These are phyloP conservation scores for Lactarius sanguifluus DNA, from an alignment of 768 basidiomycete genomes.

Conservation along the genomic window DNA sequence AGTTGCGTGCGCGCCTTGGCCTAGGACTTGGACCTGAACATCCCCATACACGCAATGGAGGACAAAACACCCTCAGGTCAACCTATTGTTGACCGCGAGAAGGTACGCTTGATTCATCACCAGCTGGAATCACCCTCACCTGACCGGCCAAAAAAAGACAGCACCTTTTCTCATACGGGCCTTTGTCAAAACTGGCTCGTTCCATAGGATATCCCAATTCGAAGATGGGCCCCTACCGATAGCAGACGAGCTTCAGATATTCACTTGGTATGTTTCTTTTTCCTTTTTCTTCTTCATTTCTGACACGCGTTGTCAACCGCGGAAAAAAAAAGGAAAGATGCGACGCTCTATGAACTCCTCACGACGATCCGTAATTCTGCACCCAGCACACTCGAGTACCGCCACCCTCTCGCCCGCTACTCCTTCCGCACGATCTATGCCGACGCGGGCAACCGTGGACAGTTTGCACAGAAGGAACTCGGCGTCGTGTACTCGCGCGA, in stretches of 20 bases:
- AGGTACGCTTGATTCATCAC: slow-evolving; percentile 38
- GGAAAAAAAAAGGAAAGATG: slow-evolving; percentile 63
- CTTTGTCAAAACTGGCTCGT: slow-evolving; percentile 79
- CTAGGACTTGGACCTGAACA: neutral
- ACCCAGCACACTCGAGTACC: slow-evolving; percentile 67
- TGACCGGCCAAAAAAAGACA: slow-evolving; percentile 46
- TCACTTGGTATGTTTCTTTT: slow-evolving; percentile 58
- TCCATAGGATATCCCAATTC: slow-evolving; percentile 71
- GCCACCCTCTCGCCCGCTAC: slow-evolving; percentile 79
- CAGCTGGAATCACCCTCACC: neutral
- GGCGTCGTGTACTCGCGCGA: slow-evolving; percentile 82
- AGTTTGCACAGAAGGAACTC: slow-evolving; percentile 74
- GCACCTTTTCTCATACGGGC: slow-evolving; percentile 80
- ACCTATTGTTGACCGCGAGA: slow-evolving; percentile 56
- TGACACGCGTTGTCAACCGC: neutral
- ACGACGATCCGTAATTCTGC: slow-evolving; percentile 73
- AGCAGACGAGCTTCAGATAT: slow-evolving; percentile 80
- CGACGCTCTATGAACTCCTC: slow-evolving; percentile 75
- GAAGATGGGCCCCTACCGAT: slow-evolving; percentile 76
- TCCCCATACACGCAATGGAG: slow-evolving; percentile 34
- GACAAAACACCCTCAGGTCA: slow-evolving; percentile 46
- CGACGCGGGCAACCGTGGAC: slow-evolving; percentile 68
- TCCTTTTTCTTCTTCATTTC: neutral
- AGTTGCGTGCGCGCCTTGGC: neutral
- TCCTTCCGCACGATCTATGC: slow-evolving; percentile 79